Base-by-base conservation (phyloP, 2,329 filamentous ascomycete species). In the Cryphonectria japonica region DNA sequence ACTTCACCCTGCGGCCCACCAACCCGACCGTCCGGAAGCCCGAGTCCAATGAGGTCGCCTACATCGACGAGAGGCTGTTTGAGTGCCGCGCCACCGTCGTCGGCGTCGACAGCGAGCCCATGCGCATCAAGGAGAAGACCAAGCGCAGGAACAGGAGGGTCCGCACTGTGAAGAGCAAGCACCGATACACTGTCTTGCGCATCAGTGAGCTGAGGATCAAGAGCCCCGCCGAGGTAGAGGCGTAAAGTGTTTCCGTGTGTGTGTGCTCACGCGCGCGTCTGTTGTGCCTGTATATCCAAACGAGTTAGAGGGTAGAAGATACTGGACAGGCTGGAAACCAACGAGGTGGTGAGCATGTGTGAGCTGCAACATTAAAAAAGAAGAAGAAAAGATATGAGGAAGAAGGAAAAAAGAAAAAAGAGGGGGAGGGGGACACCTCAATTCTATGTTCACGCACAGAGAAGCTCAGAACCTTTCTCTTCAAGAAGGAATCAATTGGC, bases 101-200 rank as follows among this genome's bases (percentile, higher is more conserved):
- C 73, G 95, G 94, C 7, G 89, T 92, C 8, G 96, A 98, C 83
- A 88, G 89, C 70, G 93, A 95, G 83, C 93, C 93, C 46, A 80
- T 95, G 83, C 85, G 93, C 71, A 84, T 90, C 76, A 93, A 93
- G 84, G 85, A 93, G 82, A 95, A 95, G 88, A 95, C 88, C 76
- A 95, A 94, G 88, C 83, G 90, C 85, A 92, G 89, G 78, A 92
- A 92, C 80, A 85, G 93, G 78, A 87, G 92, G 78, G 87, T 88
- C 66, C 93, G 90, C 85, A 89, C 87, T 71, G 92, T 96, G 13
- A 91, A 87, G 84, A 98, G 94, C 85, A 98, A 99, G 87, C 93
- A 97, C 79, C 87, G 89, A 77, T 97, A 92, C 81, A 99, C 96
- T 2, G 88, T 97, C 32, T 79, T 99, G 81, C 87, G 91, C 78